Evolutionary conservation across 2,329 filamentous ascomycete genomes (phyloP).

Genomic region (Pseudogymnoascus sp.): DNA sequence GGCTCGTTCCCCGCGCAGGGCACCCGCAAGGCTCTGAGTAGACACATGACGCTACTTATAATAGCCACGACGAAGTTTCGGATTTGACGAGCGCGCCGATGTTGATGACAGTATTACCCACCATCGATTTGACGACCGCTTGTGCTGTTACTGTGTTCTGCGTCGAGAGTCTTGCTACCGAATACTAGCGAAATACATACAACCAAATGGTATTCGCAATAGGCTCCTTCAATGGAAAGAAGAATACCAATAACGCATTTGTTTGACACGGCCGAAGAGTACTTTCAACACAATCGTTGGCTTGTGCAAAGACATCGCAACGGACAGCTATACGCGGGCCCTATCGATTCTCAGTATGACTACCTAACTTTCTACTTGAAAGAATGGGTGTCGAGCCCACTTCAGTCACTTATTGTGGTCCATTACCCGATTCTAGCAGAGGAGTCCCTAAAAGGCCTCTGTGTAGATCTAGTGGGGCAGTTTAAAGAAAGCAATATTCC

Average conservation of each 20-base stretch:
- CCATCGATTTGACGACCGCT: neutral
- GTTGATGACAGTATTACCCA: neutral
- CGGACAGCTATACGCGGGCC: too few species aligned
- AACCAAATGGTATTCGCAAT: neutral
- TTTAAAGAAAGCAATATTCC: neutral
- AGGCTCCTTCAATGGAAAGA: neutral
- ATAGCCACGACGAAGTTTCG: too few species aligned
- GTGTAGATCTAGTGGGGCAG: neutral
- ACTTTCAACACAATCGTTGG: neutral
- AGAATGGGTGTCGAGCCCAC: neutral
- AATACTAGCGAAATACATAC: neutral
- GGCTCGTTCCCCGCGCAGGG: too few species aligned
- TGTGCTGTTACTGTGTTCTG: neutral
- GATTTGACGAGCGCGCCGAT: neutral
- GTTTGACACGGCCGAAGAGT: neutral
- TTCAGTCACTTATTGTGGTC: neutral
- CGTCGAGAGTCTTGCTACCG: neutral
- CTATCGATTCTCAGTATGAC: neutral
- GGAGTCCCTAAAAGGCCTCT: neutral
- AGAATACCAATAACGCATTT: neutral
- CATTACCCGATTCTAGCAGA: neutral
- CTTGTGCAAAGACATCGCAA: neutral
- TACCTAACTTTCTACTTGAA: neutral
- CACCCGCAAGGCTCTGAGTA: neutral
- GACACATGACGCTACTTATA: too few species aligned